Evolutionary conservation across 257 asterid genomes (phyloP).

Genomic region (Petrea volubilis): DNA sequence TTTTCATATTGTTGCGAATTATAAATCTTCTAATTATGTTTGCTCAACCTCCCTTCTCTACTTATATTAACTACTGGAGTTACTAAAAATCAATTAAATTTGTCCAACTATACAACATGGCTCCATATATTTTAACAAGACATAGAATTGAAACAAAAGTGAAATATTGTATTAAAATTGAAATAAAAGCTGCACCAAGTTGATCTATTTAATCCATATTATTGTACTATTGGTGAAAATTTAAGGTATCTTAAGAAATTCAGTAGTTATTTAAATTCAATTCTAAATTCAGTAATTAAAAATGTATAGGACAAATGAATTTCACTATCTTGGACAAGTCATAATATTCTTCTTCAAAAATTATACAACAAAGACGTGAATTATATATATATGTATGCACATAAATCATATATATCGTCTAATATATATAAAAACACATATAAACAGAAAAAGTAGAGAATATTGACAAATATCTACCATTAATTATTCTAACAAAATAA

Average conservation of each 20-base stretch:
- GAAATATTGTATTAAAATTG: neutral
- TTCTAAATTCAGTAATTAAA: neutral
- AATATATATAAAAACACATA: too few relatives aligned
- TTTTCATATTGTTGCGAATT: neutral
- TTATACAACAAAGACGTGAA: too few relatives aligned
- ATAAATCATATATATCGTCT: too few relatives aligned
- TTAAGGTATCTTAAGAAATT: neutral
- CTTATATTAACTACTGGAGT: neutral
- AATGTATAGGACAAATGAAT: too few relatives aligned
- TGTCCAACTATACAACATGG: neutral
- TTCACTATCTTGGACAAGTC: too few relatives aligned
- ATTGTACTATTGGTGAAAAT: neutral
- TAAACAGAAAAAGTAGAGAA: too few relatives aligned
- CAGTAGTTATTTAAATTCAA: neutral
- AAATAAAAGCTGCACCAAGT: neutral
- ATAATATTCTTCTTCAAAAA: too few relatives aligned
- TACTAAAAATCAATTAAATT: neutral
- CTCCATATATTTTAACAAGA: neutral
- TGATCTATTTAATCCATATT: neutral
- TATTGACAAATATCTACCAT: too few relatives aligned
- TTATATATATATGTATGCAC: too few relatives aligned
- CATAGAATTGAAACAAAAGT: neutral
- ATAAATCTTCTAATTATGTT: neutral
- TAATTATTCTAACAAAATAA: too few relatives aligned
- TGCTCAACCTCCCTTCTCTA: neutral